Percentiles rank a stretch among this genome's conserved stretches.
phyloP scores from a whole-genome alignment of 1,284 basidiomycete genomes.

The Sphagnurus paluster region DNA sequence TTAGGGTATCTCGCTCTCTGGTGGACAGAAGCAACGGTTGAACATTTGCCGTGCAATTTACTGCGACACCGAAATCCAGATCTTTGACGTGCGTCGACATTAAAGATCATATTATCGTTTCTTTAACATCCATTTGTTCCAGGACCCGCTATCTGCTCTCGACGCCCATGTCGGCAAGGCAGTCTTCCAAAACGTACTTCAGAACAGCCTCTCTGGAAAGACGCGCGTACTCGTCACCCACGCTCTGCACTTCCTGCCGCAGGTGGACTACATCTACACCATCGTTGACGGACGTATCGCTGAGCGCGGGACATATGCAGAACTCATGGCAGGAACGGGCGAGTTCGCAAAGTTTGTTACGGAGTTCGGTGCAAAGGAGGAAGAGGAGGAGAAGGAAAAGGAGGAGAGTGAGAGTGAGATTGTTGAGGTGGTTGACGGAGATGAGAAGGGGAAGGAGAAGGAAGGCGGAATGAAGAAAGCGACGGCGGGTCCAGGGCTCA shows the following conservation, averaged over 20 bases:
- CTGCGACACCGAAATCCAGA: slow-evolving; percentile 81
- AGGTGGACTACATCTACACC: slow-evolving; percentile 76
- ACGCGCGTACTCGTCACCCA: slow-evolving; percentile 86
- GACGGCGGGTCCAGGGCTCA: slow-evolving; percentile 44
- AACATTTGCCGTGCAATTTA: slow-evolving; percentile 87
- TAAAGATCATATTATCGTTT: background rate
- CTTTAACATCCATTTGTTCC: background rate
- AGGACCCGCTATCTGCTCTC: slow-evolving; percentile 77
- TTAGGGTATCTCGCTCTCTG: slow-evolving; percentile 77
- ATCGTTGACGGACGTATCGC: slow-evolving; percentile 71
- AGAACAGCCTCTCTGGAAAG: slow-evolving; percentile 59
- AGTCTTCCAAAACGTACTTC: slow-evolving; percentile 84
- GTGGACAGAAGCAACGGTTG: slow-evolving; percentile 78
- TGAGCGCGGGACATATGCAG: slow-evolving; percentile 75
- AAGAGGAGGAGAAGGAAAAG: slow-evolving; percentile 29
- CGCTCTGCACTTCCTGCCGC: slow-evolving; percentile 78
- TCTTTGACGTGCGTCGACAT: slow-evolving; percentile 58
- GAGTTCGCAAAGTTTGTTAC: slow-evolving; percentile 73
- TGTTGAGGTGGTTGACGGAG: slow-evolving; percentile 13
- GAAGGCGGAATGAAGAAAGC: slow-evolving; percentile 40
- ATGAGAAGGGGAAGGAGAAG: slow-evolving; percentile 31
- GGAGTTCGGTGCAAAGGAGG: slow-evolving; percentile 46
- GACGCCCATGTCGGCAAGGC: slow-evolving; percentile 88
- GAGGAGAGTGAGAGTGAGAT: slow-evolving; percentile 20
- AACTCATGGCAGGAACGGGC: slow-evolving; percentile 63